Conservation (phyloP, 352 stramenopile genomes). For the Phytophthora nicotianae region DNA sequence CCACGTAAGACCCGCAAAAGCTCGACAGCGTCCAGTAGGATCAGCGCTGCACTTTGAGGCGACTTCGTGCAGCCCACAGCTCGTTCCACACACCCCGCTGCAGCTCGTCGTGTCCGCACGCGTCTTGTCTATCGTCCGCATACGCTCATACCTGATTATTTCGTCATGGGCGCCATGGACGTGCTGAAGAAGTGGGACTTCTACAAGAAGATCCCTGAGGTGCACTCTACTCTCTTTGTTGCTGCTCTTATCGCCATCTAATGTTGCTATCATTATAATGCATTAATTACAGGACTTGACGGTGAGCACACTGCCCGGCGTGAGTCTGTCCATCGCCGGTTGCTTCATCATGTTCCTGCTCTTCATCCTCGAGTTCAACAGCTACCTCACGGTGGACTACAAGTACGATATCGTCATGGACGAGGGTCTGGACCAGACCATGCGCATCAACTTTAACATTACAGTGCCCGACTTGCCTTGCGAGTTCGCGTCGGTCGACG, state of each 20-base stretch:
- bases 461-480: constrained; percentile 97
- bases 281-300: constrained; percentile 69
- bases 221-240: constrained; percentile 17
- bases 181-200: constrained; percentile 92
- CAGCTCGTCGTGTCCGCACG: constrained; percentile 1
- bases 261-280: constrained; percentile 8
- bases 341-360: constrained; percentile 91
- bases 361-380: constrained; percentile 91
- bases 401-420: constrained; percentile 92
- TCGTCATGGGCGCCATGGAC: constrained; percentile 81
- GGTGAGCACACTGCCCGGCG: constrained; percentile 83
- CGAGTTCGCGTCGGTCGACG: constrained; percentile 96
- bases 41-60: constrained; percentile 15
- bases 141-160: not conserved
- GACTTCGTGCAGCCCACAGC: constrained; percentile 1
- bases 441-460: constrained; percentile 99
- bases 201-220: constrained; percentile 92
- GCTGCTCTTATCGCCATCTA: not conserved
- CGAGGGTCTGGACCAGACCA: constrained; percentile 80
- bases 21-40: constrained; percentile 17
- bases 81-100: not conserved
- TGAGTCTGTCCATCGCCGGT: constrained; percentile 82
- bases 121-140: constrained; percentile 14
- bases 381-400: constrained; percentile 86
- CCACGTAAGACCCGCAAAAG: constrained; percentile 32